Evolutionary conservation across 352 stramenopile genomes (phyloP).

Genomic region (Phytophthora tubulina): DNA sequence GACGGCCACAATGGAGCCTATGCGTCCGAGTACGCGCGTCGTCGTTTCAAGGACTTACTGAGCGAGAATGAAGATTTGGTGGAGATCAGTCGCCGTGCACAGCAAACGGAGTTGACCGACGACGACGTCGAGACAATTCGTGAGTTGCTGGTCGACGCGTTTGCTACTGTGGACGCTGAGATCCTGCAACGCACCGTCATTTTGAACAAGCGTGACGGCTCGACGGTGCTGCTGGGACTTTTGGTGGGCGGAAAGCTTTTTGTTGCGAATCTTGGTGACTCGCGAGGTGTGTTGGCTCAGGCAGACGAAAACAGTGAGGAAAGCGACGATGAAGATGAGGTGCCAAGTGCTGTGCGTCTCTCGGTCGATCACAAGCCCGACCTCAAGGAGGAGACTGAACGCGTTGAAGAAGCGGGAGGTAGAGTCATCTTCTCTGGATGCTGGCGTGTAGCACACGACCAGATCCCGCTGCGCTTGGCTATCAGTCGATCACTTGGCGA

Average conservation of each 20-base stretch:
- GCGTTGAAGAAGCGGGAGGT: constrained; percentile 71
- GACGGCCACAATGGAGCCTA: constrained; percentile 83
- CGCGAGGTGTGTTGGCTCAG: constrained; percentile 64
- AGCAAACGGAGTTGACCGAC: constrained; percentile 41
- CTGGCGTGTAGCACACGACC: constrained; percentile 85
- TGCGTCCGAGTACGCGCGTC: constrained; percentile 69
- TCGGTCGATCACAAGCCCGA: constrained; percentile 87
- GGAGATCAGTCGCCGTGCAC: constrained; percentile 54
- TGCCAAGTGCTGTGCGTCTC: constrained; percentile 53
- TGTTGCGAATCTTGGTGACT: constrained; percentile 83
- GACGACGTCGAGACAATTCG: constrained; percentile 64
- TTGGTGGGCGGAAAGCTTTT: constrained; percentile 80
- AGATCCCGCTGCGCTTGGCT: constrained; percentile 73
- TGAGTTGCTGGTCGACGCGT: constrained; percentile 60
- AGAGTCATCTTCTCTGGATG: constrained; percentile 87
- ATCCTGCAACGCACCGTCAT: constrained; percentile 74
- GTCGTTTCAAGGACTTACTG: constrained; percentile 72
- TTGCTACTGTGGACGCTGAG: constrained; percentile 75
- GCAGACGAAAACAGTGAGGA: constrained; percentile 36
- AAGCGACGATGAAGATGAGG: constrained; percentile 30
- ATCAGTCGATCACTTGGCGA: constrained; percentile 85
- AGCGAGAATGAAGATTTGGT: constrained; percentile 55
- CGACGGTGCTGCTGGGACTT: constrained; percentile 78
- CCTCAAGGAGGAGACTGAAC: constrained; percentile 63
- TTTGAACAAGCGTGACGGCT: constrained; percentile 78